These are phyloP conservation scores for Moniliophthora roreri DNA, from an alignment of 1,284 basidiomycete genomes.

Conservation along the genomic window DNA sequence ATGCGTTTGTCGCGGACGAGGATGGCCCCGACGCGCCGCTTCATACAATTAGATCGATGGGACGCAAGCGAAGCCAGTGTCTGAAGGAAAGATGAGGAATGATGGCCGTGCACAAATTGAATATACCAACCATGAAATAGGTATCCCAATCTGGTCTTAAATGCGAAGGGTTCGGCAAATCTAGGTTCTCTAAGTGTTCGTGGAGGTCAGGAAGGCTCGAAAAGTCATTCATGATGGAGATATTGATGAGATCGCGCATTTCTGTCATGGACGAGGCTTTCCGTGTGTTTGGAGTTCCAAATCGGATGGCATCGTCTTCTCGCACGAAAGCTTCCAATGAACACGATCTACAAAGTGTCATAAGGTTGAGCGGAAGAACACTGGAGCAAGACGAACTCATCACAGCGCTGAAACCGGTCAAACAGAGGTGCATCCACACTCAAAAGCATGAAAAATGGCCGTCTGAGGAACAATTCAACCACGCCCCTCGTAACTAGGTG, in stretches of 20 bases:
- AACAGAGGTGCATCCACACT: slow-evolving; percentile 85
- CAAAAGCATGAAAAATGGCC: slow-evolving; percentile 91
- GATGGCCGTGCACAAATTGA: background rate
- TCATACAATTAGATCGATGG: slow-evolving; percentile 95
- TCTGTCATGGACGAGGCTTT: slow-evolving; percentile 36
- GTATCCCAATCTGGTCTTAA: slow-evolving; percentile 90
- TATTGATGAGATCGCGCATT: slow-evolving; percentile 52
- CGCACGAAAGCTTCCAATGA: slow-evolving; percentile 69
- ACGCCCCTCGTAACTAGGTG: slow-evolving; percentile 64
- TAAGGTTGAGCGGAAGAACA: slow-evolving; percentile 2
- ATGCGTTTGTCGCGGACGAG: slow-evolving; percentile 88
- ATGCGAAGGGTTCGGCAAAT: slow-evolving; percentile 71
- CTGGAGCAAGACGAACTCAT: slow-evolving; percentile 29
- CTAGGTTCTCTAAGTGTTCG: slow-evolving; percentile 63
- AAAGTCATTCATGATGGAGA: slow-evolving; percentile 77
- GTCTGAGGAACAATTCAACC: slow-evolving; percentile 73
- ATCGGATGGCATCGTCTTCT: slow-evolving; percentile 61
- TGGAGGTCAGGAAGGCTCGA: slow-evolving; percentile 54
- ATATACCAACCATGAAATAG: slow-evolving; percentile 84
- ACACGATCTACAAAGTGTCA: slow-evolving; percentile 2
- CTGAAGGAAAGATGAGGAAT: slow-evolving; percentile 33
- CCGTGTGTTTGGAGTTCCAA: slow-evolving; percentile 31
- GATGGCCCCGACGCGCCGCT: slow-evolving; percentile 92
- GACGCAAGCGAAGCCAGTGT: slow-evolving; percentile 87
- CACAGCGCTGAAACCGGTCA: slow-evolving; percentile 52